Base-by-base conservation (phyloP, 176 grass and related monocot species). In the Eremochloa ophiuroides region DNA sequence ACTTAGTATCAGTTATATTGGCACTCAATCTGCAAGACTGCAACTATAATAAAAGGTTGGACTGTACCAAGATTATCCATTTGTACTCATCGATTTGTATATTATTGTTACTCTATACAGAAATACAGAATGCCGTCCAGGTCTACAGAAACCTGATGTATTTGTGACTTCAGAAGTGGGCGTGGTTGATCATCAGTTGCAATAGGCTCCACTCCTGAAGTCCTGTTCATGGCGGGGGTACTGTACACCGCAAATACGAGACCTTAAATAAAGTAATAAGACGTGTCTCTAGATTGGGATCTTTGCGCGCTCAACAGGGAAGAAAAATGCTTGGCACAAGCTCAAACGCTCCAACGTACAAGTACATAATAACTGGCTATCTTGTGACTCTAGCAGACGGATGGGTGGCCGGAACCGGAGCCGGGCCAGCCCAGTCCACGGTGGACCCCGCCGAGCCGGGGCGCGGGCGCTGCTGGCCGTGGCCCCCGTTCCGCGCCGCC, bases 341-440 rank as follows among this genome's bases (percentile, higher is more conserved):
- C 51, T 56, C 51, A 56, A 56, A n/a, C 22, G 51, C 48, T 22
- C 48, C 47, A 51, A 51, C 6, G 44, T n/a, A 44, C 0, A 0
- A 51, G 16, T 50, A n/a, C 15, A 17, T 1, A 6, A 34, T 34
- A 34, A 34, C 15, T 4, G 9, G 28, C 25, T 84, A 74, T 56
- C 81, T 59, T 35, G 66, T 67, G 22, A 23, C 53, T 62, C 69
- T 68, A 51, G 87, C 69, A 10, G 81, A 68, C 16, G 68, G 80
- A 38, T 84, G 59, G 58, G 43, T 30, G 38, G 14, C 64, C 40
- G 2, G 33, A 11, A 4, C 59, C 11, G 86, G 86, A 16, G 22
- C 59, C 11, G 86, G 86, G 16, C 74, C 80, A 56, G 80, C 78
- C 78, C 78, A 67, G 64, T 76, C 78, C 30, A 43, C 51, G 6